Evolutionary conservation across 441 rosid genomes (phyloP).

Genomic region (Brassica hybrid): DNA sequence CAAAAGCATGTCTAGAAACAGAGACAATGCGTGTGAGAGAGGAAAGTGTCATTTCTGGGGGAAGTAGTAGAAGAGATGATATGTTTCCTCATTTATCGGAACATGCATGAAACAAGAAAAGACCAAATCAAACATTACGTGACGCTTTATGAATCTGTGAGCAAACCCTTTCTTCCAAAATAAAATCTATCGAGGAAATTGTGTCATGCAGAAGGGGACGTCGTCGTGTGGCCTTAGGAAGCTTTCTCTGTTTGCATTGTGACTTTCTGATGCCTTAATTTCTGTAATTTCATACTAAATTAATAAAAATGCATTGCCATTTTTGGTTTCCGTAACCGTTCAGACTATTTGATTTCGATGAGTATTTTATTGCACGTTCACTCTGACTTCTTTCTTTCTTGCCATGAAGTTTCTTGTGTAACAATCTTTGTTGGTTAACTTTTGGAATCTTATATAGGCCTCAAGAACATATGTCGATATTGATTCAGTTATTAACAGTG

Average conservation of each 20-base stretch:
- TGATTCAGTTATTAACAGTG: background rate
- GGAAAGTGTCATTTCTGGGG: background rate
- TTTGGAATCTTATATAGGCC: background rate
- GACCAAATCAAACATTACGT: constrained; percentile 19
- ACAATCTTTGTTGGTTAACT: background rate
- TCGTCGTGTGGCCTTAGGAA: constrained; percentile 34
- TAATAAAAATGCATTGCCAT: background rate
- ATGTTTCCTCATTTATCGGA: background rate
- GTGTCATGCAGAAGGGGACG: constrained; percentile 23
- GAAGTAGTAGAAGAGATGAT: background rate
- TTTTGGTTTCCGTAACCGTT: background rate
- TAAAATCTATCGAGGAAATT: constrained; percentile 17
- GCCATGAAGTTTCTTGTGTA: background rate
- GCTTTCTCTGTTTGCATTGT: background rate
- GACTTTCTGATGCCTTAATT: constrained; percentile 33
- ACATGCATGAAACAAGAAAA: constrained; percentile 22
- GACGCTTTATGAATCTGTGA: constrained; percentile 20
- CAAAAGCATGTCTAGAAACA: constrained; percentile 5
- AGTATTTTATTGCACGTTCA: background rate
- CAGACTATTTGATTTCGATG: no score
- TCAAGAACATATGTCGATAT: background rate
- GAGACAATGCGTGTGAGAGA: background rate
- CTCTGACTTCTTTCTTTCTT: background rate
- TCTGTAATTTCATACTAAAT: background rate
- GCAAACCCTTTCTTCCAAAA: no score